Base-by-base conservation (phyloP, 1,284 basidiomycete genomes). In the Cryptococcus sp. region DNA sequence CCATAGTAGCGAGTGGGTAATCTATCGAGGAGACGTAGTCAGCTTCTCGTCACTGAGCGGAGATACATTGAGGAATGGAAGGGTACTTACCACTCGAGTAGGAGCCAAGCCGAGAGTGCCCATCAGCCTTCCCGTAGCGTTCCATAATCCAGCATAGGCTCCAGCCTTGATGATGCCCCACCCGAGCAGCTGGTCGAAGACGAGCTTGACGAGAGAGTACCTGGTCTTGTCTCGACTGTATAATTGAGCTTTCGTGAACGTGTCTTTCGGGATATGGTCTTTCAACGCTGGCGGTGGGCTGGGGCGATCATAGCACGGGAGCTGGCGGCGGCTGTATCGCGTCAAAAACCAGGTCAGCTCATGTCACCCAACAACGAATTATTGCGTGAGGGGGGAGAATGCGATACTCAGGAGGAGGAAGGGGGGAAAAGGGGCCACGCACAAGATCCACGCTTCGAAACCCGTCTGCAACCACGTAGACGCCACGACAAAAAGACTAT, bases 161-260 rank as follows among this genome's bases (percentile, higher is more conserved):
- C 89, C 89, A 66, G 82, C 85, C 39, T 88, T 85, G 23, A 98
- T 81, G 78, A 94, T 78, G 7, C 79, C 72, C 16, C 88, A 88
- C 62, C 90, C 88, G 27, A 91, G 70, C 43, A 83, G 67, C 72
- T 92, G 89, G 70, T 86, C 86, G 75, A 88, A 86, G 56, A 93
- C 64, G 1, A 86, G 86, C 0, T 88, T 85, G 63, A 92, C 75
- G 48, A 96, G 80, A 1, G 85, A 84, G 77, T 90, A 95, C 68
- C 85, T 84, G n/a, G 93, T 88, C 80, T 98, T 97, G 83, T 95
- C 91, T 51, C 84, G 85, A 19, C 93, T 91, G 80, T 99, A 99
- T 25, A 82, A 79, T 77, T 98, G 94, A 0, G 92, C 93, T 71
- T 96, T 96, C 60, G 85, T 80, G 78, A 93, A 96, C 7, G 87